These are phyloP conservation scores for Alternaria hordeiaustralica DNA, from an alignment of 2,329 filamentous ascomycete species.

Conservation along the genomic window DNA sequence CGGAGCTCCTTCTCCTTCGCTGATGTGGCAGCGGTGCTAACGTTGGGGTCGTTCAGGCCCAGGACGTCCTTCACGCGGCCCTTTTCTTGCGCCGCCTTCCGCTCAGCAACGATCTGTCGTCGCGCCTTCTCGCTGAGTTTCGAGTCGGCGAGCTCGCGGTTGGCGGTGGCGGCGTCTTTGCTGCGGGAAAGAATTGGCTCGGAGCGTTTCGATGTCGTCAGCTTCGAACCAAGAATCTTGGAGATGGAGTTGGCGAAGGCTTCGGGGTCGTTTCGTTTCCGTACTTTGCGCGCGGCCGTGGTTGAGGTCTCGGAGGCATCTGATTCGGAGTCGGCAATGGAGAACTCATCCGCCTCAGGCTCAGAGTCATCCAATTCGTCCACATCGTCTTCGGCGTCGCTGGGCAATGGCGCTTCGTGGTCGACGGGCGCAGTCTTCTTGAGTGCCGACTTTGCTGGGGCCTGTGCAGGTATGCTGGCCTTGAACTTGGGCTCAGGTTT, in stretches of 20 bases:
- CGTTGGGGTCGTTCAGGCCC: slow-evolving; percentile 61
- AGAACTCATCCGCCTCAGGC: slow-evolving; percentile 46
- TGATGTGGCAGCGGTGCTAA: slow-evolving; percentile 59
- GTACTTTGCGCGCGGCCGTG: slow-evolving; percentile 56
- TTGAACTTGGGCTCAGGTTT: slow-evolving; percentile 33
- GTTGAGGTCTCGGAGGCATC: slow-evolving; percentile 48
- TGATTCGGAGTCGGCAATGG: slow-evolving; percentile 40
- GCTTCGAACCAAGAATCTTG: slow-evolving; percentile 89
- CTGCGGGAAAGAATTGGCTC: slow-evolving; percentile 93
- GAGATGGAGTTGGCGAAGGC: slow-evolving; percentile 93
- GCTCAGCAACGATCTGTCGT: slow-evolving; percentile 79
- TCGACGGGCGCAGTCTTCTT: slow-evolving; percentile 36
- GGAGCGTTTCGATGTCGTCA: slow-evolving; percentile 78
- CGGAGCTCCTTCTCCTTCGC: slow-evolving; percentile 80
- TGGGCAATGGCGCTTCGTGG: slow-evolving; percentile 37
- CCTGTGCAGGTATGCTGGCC: slow-evolving; percentile 23
- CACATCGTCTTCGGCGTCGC: slow-evolving; percentile 25
- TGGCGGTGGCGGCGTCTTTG: slow-evolving; percentile 73
- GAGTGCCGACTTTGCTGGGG: slow-evolving; percentile 24
- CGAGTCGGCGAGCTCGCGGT: slow-evolving; percentile 74
- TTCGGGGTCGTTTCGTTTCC: slow-evolving; percentile 89
- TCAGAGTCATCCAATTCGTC: slow-evolving; percentile 25
- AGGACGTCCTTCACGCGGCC: slow-evolving; percentile 89
- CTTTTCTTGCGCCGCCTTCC: slow-evolving; percentile 79
- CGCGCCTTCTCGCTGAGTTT: slow-evolving; percentile 83